A percentile compares a stretch with the other conserved stretches of the same genome.
phyloP scores from a whole-genome alignment of 2,329 filamentous ascomycete species.

The Aspergillus costaricaensis region DNA sequence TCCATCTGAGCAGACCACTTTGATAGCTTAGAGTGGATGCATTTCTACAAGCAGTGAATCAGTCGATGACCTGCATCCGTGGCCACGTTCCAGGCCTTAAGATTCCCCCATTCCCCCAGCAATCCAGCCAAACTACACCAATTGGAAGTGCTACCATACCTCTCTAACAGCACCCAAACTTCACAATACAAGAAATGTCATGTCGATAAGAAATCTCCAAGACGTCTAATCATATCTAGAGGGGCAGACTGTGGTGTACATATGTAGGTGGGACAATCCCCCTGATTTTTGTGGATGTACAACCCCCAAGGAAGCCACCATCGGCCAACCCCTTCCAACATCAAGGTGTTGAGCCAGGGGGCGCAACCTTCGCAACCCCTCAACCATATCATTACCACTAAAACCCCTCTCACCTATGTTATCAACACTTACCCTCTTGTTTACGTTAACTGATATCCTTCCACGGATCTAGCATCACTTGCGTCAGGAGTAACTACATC shows the following conservation, averaged over 20 bases:
- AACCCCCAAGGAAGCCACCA: neutral
- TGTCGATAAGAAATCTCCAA: neutral
- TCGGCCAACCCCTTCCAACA: slow-evolving; percentile 3
- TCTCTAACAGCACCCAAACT: neutral
- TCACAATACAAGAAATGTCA: neutral
- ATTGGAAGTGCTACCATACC: neutral
- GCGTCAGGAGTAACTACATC: neutral
- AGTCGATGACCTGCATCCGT: neutral
- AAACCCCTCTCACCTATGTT: neutral
- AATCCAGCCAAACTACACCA: neutral
- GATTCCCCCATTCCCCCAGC: neutral
- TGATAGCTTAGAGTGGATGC: neutral
- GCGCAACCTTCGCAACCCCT: neutral
- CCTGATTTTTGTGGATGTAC: neutral
- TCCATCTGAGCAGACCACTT: neutral
- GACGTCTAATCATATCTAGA: neutral
- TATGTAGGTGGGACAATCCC: neutral
- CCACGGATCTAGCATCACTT: neutral
- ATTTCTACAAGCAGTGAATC: neutral
- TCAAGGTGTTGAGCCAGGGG: neutral
- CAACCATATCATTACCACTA: neutral
- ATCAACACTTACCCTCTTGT: neutral
- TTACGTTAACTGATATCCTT: neutral
- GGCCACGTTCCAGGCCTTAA: neutral
- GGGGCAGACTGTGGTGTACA: neutral